Percentiles rank a stretch among this genome's conserved stretches.
Evolutionary conservation across 2,329 filamentous ascomycete species (phyloP).

Genomic region (Penicillium sp.): DNA sequence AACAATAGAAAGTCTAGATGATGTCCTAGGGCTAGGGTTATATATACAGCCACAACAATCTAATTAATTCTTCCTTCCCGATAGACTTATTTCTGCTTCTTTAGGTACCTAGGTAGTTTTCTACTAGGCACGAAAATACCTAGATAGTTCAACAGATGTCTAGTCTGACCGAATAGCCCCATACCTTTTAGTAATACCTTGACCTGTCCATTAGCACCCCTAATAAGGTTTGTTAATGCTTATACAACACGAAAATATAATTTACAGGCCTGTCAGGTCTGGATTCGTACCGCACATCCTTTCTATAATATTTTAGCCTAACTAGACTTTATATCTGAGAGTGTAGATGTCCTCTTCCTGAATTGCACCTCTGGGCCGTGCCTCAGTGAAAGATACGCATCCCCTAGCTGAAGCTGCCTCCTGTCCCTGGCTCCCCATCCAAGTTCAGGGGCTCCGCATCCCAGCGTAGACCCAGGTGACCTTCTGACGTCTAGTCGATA

Average conservation of each 20-base stretch:
- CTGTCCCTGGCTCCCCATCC: background rate
- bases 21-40: background rate
- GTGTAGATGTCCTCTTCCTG: background rate
- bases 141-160: too few relatives aligned
- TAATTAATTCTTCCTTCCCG: background rate
- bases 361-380: background rate
- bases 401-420: background rate
- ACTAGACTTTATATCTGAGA: background rate
- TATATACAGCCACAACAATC: background rate
- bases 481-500: background rate
- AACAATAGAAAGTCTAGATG: background rate
- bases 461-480: background rate
- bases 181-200: too few relatives aligned
- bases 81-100: too few relatives aligned
- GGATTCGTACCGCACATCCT: too few relatives aligned
- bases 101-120: too few relatives aligned
- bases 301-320: too few relatives aligned
- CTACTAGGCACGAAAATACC: too few relatives aligned
- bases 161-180: too few relatives aligned
- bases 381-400: background rate
- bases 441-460: background rate
- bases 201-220: too few relatives aligned
- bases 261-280: too few relatives aligned
- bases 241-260: too few relatives aligned
- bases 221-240: too few relatives aligned